Evolutionary conservation across 768 basidiomycete genomes (phyloP).

Genomic region (Lepiota venenata): DNA sequence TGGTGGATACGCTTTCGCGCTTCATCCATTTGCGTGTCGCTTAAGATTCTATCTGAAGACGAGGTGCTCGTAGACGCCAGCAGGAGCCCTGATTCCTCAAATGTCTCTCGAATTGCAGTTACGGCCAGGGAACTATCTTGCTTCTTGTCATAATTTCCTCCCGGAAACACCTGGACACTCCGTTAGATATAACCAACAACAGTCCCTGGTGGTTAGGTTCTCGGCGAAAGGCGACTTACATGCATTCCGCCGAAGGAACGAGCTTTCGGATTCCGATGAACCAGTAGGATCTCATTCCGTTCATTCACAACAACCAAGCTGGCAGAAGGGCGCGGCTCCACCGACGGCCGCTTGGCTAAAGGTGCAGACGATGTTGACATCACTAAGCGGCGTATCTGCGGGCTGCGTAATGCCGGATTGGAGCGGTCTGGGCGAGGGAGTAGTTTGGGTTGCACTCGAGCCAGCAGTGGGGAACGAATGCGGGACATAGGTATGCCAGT

Average conservation of each 20-base stretch:
- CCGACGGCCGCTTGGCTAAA: not conserved
- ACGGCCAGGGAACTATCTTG: conserved; percentile 56
- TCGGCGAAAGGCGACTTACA: conserved; percentile 34
- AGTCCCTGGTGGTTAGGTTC: not conserved
- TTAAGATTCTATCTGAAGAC: conserved; percentile 17
- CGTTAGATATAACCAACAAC: not conserved
- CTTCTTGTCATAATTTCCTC: conserved; percentile 60
- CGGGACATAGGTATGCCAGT: not conserved
- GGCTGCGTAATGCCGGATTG: not conserved
- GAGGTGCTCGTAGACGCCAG: conserved; percentile 33
- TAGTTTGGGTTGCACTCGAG: not conserved
- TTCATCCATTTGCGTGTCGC: conserved; percentile 42
- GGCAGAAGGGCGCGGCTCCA: conserved; percentile 56
- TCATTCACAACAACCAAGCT: conserved; percentile 64
- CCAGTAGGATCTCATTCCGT: conserved; percentile 65
- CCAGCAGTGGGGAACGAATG: not conserved
- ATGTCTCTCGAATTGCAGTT: conserved; percentile 74
- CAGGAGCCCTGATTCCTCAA: conserved; percentile 71
- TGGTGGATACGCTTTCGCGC: conserved; percentile 57
- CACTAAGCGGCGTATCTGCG: not conserved
- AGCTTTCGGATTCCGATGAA: conserved; percentile 65
- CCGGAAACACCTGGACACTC: conserved; percentile 63
- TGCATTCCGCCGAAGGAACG: conserved; percentile 64
- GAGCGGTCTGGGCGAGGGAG: not conserved
- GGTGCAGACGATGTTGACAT: conserved; percentile 14